Evolutionary conservation across 345 rosid genomes (phyloP), one percentile per base, ranked within the genome.

Genomic region (Kernera saxatilis): DNA sequence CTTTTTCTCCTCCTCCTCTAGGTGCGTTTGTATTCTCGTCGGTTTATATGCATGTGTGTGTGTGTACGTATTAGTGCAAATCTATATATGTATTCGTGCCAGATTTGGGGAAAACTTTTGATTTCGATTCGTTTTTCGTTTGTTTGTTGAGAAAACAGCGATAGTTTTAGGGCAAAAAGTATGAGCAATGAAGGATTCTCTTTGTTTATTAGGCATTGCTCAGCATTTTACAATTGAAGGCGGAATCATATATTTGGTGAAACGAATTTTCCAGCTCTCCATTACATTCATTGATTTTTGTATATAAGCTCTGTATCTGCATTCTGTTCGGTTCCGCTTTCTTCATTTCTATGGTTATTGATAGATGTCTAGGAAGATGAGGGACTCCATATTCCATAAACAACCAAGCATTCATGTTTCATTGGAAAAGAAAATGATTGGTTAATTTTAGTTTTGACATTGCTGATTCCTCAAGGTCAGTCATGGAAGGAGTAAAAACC

Each of bases 401-500:
- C n/a, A n/a, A n/a, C n/a, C n/a, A n/a, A n/a, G 18, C 33, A 23
- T 51, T 50, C 30, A 52, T 52, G n/a, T n/a, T n/a, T n/a, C n/a
- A n/a, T 27, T 52, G 8, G 58, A 15, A 2, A 43, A 15, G n/a
- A 5, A 10, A 40, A 19, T 32, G 39, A 39, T 26, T 27, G n/a
- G 17, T 23, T 32, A 1, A 41, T 41, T 15, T 51, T 4, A 1
- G 37, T 18, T 58, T 26, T 33, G 40, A 51, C 58, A 55, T 37
- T 48, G 62, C 73, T 74, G 78, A 74, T 50, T 53, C 49, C 40
- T 74, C 11, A 67, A 69, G 57, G 73, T 69, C 75, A 81, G 84
- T 49, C 22, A 87, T 87, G 92, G 76, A 76, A 26, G 63, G 32
- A 45, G 26, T 71, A 12, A 74, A 43, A 12, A 15, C 71, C 49